Evolutionary conservation across 139 green algal genomes (phyloP), one percentile per base, ranked within the genome.

Genomic region (Auxenochlorella pyrenoidosa): DNA sequence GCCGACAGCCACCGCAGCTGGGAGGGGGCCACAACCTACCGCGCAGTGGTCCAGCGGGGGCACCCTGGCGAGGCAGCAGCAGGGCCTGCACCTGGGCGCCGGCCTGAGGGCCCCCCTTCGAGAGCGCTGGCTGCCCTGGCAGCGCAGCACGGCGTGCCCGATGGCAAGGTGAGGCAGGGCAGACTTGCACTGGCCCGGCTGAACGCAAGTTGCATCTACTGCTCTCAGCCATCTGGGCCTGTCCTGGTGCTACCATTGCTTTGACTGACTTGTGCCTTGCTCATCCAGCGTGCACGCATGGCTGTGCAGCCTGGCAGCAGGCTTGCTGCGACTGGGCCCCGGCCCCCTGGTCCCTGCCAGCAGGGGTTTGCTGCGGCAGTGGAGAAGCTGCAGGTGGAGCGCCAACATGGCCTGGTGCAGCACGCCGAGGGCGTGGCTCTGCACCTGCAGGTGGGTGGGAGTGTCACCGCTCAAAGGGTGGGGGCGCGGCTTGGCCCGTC

Each of bases 301-400:
- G n/a, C n/a, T n/a, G n/a, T n/a, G n/a, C n/a, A n/a, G n/a, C n/a
- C n/a, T n/a, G n/a, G n/a, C n/a, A n/a, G n/a, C n/a, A n/a, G n/a
- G n/a, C n/a, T n/a, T n/a, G n/a, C n/a, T n/a, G n/a, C n/a, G n/a
- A n/a, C n/a, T n/a, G n/a, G n/a, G n/a, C n/a, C n/a, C 59, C 59
- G 3, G 13, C 22, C 59, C 21, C 59, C 8, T 6, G 47, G 6
- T 54, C 6, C 47, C 47, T 10, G 15, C 54, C 54, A n/a, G 38
- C 34, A 24, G n/a, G n/a, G 30, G 1, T 82, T 82, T 44, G 47
- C n/a, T 34, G 41, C n/a, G 30, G 76, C 76, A 5, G 47, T 82
- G 76, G 47, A 47, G 41, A 82, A 70, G 47, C 51, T 82, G 76
- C 41, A 28, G 16, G 51, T 82, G 76, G n/a, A 82, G n/a, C 76